Evolutionary conservation across 2,329 filamentous ascomycete genomes (phyloP), one percentile per base, ranked within the genome.

Genomic region (Fusarium hostae): DNA sequence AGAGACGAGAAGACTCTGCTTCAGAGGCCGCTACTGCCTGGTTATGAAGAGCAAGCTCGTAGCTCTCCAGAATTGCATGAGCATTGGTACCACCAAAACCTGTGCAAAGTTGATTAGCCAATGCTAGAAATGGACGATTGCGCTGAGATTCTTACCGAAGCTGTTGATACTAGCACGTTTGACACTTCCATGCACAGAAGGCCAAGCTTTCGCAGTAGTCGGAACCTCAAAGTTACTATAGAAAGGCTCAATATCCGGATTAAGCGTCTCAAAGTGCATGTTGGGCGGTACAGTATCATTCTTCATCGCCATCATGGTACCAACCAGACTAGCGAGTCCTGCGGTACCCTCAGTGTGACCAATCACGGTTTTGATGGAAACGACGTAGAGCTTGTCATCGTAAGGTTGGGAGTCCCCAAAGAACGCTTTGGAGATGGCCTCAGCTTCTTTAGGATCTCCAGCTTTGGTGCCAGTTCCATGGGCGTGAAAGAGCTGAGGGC

Each of bases 381-480:
- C 30, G 8, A 64, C 32, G 20, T 11, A 12, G 6, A 43, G 41
- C 18, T 54, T 54, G 18, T 59, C 56, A 37, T 48, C 32, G 4
- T 7, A 5, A n/a, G 15, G 13, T 22, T 50, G 26, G 3, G 9
- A 12, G 4, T 26, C n/a, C 3, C 39, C 2, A 7, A 63, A 62
- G 20, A 66, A 59, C 12, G 58, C 54, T 6, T n/a, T 35, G 2
- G 20, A 41, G 10, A 70, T 70, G 0, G 68, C 68, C n/a, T 58
- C 58, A 6, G 68, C 68, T 18, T 71, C 68, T 20, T 61, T 47
- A 2, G 55, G 68, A 3, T 71, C 68, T 3, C 68, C 68, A 1
- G 68, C 63, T 15, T 62, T 54, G 8, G 68, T 71, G 2, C 68
- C 68, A 10, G 68, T 71, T 3, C 68, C 68, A 15, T 71, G 68